Base-by-base conservation (phyloP, 176 grass and related monocot genomes). In the Coix lacrymajobi region DNA sequence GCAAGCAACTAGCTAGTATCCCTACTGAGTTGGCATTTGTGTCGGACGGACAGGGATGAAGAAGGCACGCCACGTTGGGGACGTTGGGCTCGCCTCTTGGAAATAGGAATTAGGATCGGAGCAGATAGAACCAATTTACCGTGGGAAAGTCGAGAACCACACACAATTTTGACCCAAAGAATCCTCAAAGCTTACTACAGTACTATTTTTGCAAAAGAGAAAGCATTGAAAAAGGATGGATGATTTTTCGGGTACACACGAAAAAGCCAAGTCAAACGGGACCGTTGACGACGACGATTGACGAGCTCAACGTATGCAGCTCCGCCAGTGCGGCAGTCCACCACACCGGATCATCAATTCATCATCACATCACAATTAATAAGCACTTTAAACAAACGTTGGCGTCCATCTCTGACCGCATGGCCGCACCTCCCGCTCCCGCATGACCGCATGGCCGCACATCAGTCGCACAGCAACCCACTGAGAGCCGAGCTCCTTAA, bases 391-490 rank as follows among this genome's bases (percentile, higher is more conserved):
- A 26, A 20, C 56, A 33, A 48, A 44, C 34, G 66, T 31, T 29
- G 69, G 69, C 26, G 76, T 9, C 29, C 69, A 49, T 80, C 81
- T 80, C 41, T 85, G 81, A 89, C 75, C 36, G 58, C 20, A 37
- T 37, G 36, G 6, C 36, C 36, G 33, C n/a, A n/a, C n/a, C n/a
- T n/a, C n/a, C n/a, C n/a, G n/a, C n/a, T n/a, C n/a, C n/a, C n/a
- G n/a, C n/a, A n/a, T 85, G 81, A 89, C 75, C 36, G 58, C 20
- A 37, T 37, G 36, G 6, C 36, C 36, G n/a, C n/a, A n/a, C n/a
- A n/a, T n/a, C n/a, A 15, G 26, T 58, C 17, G 45, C 41, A 16
- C 20, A 7, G 0, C 73, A 2, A 60, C 52, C 52, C 33, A 26
- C n/a, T n/a, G n/a, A n/a, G n/a, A n/a, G n/a, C n/a, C n/a, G n/a